Base-by-base conservation (phyloP, 2,329 filamentous ascomycete species). In the Tricladium varicosporioides region DNA sequence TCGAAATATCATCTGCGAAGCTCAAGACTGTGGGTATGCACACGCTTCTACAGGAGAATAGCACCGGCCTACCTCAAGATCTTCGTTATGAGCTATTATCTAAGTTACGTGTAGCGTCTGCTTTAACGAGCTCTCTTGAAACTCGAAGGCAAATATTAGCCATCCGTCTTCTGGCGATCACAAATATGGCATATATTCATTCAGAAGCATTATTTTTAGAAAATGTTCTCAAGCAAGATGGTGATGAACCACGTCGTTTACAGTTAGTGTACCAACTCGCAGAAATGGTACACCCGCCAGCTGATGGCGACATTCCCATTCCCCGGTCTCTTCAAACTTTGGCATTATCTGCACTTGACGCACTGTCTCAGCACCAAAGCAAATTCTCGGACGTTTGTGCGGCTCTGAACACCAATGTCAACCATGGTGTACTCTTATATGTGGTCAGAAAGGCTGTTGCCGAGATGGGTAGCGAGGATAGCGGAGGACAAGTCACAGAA, bases 391-490 rank as follows among this genome's bases (percentile, higher is more conserved):
- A 99, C 70, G 88, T 99, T 19, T 86, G 92, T 61, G 86, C 91
- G 44, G 92, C 94, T n/a, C 78, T 99, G 44, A 96, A 92, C 67
- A 91, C 95, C 53, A 96, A 93, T 65, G 93, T 97, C 40, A 97
- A 96, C 67, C 95, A 99, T 67, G 95, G 94, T 13, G 88, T 97
- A 31, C 80, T 99, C 46, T 88, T 97, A 64, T 97, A 97, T 68
- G 83, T 97, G 63, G 88, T 96, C 50, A 85, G 93, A 55, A 97
- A 96, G 73, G 90, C 92, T 9, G 89, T 97, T 56, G 87, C 88
- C 15, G 89, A 92, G 61, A 87, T 99, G 75, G 85, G 81, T 56
- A 77, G 77, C 15, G 80, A 85, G 58, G 83, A 87, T 54, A 74
- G 78, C 57, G 78, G 84, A 42, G 79, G 82, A 18, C 80, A 85